Conservation (phyloP, 1,284 basidiomycete species). For the Caloboletus inedulis region DNA sequence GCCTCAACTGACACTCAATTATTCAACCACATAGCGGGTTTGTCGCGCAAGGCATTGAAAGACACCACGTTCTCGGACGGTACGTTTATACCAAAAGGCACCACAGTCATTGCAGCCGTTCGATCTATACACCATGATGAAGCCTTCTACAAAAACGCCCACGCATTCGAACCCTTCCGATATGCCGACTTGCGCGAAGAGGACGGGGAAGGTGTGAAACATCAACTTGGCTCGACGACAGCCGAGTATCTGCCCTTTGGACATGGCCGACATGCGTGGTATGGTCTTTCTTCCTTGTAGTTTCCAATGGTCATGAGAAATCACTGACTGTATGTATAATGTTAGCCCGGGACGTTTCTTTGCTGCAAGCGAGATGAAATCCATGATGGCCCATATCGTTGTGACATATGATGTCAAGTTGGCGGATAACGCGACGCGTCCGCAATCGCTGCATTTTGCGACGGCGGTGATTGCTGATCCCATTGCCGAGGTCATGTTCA, state of each 20-base stretch:
- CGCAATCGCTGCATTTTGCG: not conserved
- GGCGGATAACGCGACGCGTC: conserved; percentile 26
- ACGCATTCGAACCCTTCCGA: conserved; percentile 34
- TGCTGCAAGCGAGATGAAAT: conserved; percentile 26
- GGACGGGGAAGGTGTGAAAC: conserved; percentile 13
- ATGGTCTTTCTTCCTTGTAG: not conserved
- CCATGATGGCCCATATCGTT: conserved; percentile 32
- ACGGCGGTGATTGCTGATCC: not conserved
- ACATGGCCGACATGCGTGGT: conserved; percentile 18
- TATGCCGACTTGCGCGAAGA: conserved; percentile 23
- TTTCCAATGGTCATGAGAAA: not conserved
- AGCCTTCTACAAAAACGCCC: conserved; percentile 23
- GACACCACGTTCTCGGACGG: conserved; percentile 42
- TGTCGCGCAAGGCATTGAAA: conserved; percentile 34
- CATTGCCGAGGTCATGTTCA: conserved; percentile 19
- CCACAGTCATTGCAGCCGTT: conserved; percentile 21
- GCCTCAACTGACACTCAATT: not conserved
- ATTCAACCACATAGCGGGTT: conserved; percentile 20
- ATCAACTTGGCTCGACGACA: conserved; percentile 17
- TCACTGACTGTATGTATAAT: not conserved
- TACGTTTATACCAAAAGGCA: conserved; percentile 37
- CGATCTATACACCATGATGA: conserved; percentile 27
- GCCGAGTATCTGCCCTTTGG: conserved; percentile 17
- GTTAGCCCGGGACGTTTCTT: conserved; percentile 20
- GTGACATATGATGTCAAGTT: conserved; percentile 33